Conservation (phyloP, 139 green algal genomes). For the Gonium pectorale region DNA sequence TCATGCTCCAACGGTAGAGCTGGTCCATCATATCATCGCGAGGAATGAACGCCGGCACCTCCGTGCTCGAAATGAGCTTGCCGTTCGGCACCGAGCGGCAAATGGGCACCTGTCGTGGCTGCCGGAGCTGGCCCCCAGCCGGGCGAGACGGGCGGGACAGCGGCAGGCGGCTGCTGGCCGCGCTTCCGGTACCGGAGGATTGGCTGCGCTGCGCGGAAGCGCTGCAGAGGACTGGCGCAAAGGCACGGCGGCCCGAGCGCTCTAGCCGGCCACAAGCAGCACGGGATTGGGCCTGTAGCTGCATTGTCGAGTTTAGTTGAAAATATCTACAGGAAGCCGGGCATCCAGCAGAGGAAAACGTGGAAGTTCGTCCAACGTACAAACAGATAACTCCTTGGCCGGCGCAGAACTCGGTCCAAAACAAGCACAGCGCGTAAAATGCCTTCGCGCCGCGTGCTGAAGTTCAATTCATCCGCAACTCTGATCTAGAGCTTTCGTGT, state of each 20-base stretch:
- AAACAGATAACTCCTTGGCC: too few relatives aligned
- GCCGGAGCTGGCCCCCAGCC: neutral
- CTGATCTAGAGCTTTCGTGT: too few relatives aligned
- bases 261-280: neutral
- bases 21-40: slow-evolving; percentile 88
- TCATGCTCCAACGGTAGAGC: slow-evolving; percentile 77
- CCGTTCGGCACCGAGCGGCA: slow-evolving; percentile 30
- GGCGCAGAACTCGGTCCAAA: too few relatives aligned
- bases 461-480: too few relatives aligned
- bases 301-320: too few relatives aligned
- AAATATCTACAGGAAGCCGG: too few relatives aligned
- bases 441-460: too few relatives aligned
- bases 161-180: neutral
- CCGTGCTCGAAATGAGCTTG: slow-evolving; percentile 79
- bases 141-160: neutral
- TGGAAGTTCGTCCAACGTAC: too few relatives aligned
- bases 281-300: slow-evolving; percentile 9
- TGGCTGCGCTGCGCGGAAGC: too few relatives aligned
- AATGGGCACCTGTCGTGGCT: neutral
- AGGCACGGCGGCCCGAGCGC: neutral
- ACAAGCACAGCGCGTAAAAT: too few relatives aligned
- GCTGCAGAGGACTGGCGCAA: slow-evolving; percentile 24
- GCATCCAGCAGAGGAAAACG: too few relatives aligned
- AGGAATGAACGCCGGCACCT: slow-evolving; percentile 89
- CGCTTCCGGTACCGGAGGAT: neutral